phyloP scores from a whole-genome alignment of 352 stramenopile genomes.

The Thraustochytrium sp. region DNA sequence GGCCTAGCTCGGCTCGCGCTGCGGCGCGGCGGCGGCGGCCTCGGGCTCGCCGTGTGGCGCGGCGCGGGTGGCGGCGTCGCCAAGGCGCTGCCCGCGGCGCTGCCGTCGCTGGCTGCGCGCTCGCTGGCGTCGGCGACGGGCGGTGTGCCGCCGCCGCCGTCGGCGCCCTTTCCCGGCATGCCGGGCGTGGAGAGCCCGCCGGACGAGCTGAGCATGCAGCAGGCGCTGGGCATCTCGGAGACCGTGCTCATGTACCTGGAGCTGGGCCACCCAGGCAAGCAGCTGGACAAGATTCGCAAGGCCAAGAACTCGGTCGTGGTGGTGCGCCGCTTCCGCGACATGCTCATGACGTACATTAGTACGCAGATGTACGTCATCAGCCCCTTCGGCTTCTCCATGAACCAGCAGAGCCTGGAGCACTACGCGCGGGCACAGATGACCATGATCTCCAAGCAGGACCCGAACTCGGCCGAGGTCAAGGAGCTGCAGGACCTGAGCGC shows the following conservation, averaged over 20 bases:
- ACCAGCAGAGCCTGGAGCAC: background rate
- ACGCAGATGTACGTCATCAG: slow-evolving; percentile 42
- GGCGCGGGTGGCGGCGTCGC: too few relatives aligned
- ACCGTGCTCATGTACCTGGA: slow-evolving; percentile 46
- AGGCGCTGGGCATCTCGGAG: slow-evolving; percentile 29
- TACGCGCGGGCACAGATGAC: slow-evolving; percentile 37
- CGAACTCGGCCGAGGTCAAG: background rate
- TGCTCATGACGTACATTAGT: slow-evolving; percentile 33
- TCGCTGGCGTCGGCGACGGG: too few relatives aligned
- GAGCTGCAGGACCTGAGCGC: slow-evolving; percentile 8
- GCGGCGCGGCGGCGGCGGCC: too few relatives aligned
- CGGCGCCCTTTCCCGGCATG: background rate
- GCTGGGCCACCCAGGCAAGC: background rate
- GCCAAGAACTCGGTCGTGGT: background rate
- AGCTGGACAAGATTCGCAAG: slow-evolving; percentile 21
- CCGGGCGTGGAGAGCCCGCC: background rate
- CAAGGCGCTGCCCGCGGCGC: too few relatives aligned
- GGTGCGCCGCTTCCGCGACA: background rate
- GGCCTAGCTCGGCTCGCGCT: too few relatives aligned
- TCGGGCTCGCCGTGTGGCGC: too few relatives aligned
- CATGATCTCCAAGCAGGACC: background rate
- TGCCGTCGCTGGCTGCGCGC: too few relatives aligned
- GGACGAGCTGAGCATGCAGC: background rate
- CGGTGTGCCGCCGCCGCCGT: background rate
- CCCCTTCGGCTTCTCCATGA: slow-evolving; percentile 27